Evolutionary conservation across 805 yeast species (phyloP), one percentile per base, ranked within the genome.

Genomic region (Candida nonsorbophila): DNA sequence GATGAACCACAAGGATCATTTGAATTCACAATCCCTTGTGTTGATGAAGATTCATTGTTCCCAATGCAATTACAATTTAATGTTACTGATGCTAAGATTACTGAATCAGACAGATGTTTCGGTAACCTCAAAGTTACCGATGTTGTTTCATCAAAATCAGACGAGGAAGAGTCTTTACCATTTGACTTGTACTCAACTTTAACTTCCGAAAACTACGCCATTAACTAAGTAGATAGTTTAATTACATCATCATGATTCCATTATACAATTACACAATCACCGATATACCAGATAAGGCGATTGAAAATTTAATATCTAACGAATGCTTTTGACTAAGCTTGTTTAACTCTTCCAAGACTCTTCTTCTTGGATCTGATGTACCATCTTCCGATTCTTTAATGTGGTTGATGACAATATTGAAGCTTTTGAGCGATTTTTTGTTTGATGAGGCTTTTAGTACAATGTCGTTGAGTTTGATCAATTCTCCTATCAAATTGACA

Each of bases 11-110:
- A 72, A 15, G 41, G 95, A 88, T 25, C 77, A 84, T 24, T 92
- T 53, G 94, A 84, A 52, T 79, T 92, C 51, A 55, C 79, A 6
- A 75, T 85, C 35, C 81, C 79, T 41, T 82, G 79, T 12, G 79
- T 69, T 22, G 76, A 73, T 40, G 97, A 90, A 56, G 95, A 87
- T 38, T 70, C 76, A 8, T 65, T 90, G 46, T 90, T 87, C 83
- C 98, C 98, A 37, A 76, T 90, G 67, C 77, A 77, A 45, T 72
- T 87, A 22, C 58, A 67, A 28, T 84, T 87, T 61, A 65, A 65
- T 22, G 51, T 67, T 24, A 61, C 67, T 21, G 61, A 61, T 38
- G 69, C 69, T 14, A 61, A 57, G 11, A 61, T 68, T 18, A 56
- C 51, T 18, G 69, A 60, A 30, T 41, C 48, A 20, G 69, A 62